Base-by-base conservation (phyloP, 192 early-diverging fungal species). In the Rhizoclosmatium globosum region DNA sequence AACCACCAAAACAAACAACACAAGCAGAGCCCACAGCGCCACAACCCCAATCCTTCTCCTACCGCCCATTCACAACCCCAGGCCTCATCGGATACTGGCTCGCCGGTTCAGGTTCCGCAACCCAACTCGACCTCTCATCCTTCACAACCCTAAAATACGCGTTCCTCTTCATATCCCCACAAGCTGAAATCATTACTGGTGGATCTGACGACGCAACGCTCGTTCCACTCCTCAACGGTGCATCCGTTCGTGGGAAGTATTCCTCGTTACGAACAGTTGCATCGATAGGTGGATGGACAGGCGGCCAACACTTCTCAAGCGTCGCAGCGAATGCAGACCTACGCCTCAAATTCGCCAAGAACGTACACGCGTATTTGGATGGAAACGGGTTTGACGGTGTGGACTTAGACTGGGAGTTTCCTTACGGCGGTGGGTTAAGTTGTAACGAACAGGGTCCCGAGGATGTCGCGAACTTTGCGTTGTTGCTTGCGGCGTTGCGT, bases 401-500 rank as follows among this genome's bases (percentile, higher is more conserved):
- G 46, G 78, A 79, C 58, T 68, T 79, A 31, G 78, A 80, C 45
- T 80, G 76, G 78, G 76, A 79, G 56, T 79, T 69, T 65, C 72
- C 72, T 9, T 15, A 38, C 66, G 38, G 15, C 17, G 21, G 38
- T 42, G 72, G 72, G 13, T 38, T 65, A 0, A 19, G 17, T 15
- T 68, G 60, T 21, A 13, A n/a, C 13, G 61, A 17, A 15, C 6
- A 7, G 17, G 17, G 13, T 38, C 31, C 44, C 17, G 42, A 74
- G 13, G 72, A 74, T 74, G 23, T 45, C 13, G 58, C 58, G 6
- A 74, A 74, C 42, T 74, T 68, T 44, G 72, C 38, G 19, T 38
- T 43, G 7, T 68, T 74, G n/a, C 42, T 74, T 19, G 6, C 21
- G 15, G 72, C 39, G 7, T 65, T 74, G 61, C 75, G 75, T 9